Evolutionary conservation across 1,284 basidiomycete genomes (phyloP), one percentile per base, ranked within the genome.

Genomic region (Ceratobasidium theobromae): DNA sequence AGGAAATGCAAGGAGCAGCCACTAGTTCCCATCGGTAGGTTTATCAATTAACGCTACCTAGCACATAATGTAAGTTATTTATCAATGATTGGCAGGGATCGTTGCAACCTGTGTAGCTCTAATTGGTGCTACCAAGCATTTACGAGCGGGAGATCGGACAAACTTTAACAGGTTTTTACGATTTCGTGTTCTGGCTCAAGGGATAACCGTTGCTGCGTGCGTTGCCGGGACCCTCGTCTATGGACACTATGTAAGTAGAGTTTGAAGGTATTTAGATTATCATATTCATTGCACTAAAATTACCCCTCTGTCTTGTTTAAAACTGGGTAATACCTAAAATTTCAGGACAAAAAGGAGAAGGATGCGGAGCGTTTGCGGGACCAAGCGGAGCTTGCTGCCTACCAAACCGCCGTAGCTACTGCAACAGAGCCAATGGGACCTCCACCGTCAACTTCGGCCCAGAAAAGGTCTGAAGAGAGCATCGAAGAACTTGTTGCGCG

Each of bases 1-100:
- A 71, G 72, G 27, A 77, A 77, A 70, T 79, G 77, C 71, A 78
- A 79, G 70, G 70, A 73, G 53, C 75, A 79, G 69, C 77, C 77
- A 8, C 57, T 76, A n/a, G 76, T 79, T 0, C 77, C 77, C 14
- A 62, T 76, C 41, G 77, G 77, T 75, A 55, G 52, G 75, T 71
- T n/a, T 43, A 18, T 40, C 55, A 30, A 14, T 16, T 11, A n/a
- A 5, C 18, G 14, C 40, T 28, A 12, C 27, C 9, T 28, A 6
- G 25, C 16, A 38, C 35, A 38, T 16, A 38, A 38, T 38, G 35
- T 16, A n/a, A n/a, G n/a, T 38, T 6, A 38, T 16, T 16, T 6
- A 16, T 6, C 6, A 38, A 38, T 16, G 21, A 48, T 11, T 40
- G 14, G 25, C 62, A 76, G 75, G 74, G 11, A 70, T 73, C 43